Percentiles rank a stretch among this genome's conserved stretches.
These are phyloP conservation scores for Metschnikowia dekortorum DNA, from an alignment of 805 yeast species.

Conservation along the genomic window DNA sequence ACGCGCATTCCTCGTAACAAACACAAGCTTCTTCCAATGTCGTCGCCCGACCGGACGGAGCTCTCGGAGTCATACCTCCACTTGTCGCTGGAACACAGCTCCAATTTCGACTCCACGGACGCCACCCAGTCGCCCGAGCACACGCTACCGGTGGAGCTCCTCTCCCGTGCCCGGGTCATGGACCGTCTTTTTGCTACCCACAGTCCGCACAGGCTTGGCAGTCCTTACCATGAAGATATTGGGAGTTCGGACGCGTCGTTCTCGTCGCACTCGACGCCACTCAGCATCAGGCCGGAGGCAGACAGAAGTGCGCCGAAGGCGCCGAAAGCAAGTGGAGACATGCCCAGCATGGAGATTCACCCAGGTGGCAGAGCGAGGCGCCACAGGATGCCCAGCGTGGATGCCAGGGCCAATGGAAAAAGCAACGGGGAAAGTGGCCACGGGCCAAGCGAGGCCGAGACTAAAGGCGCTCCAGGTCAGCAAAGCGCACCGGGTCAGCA, in stretches of 20 bases:
- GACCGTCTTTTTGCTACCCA: conserved; percentile 1
- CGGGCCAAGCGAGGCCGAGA: too few species aligned
- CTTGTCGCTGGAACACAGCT: conserved; percentile 23
- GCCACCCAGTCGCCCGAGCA: not conserved
- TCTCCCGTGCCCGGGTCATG: conserved; percentile 7
- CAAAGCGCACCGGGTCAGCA: too few species aligned
- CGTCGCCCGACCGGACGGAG: conserved; percentile 9
- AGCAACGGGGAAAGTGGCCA: too few species aligned
- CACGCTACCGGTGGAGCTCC: conserved; percentile 4
- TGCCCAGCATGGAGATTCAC: too few species aligned
- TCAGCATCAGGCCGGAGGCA: not conserved
- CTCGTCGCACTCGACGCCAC: conserved; percentile 11
- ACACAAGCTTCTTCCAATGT: conserved; percentile 3
- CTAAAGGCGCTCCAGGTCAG: too few species aligned
- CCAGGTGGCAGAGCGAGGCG: too few species aligned
- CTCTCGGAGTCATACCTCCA: conserved; percentile 29
- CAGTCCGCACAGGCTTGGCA: not conserved
- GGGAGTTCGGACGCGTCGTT: not conserved
- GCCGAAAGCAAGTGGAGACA: too few species aligned
- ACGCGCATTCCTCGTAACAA: conserved; percentile 1
- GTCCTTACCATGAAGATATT: not conserved
- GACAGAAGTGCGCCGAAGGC: too few species aligned
- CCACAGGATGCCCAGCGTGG: too few species aligned
- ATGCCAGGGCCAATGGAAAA: too few species aligned
- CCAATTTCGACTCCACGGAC: conserved; percentile 9